Percentiles rank a stretch among this genome's conserved stretches.
phyloP scores from a whole-genome alignment of 2,329 filamentous ascomycete genomes.

The Didymellaceae sp. region DNA sequence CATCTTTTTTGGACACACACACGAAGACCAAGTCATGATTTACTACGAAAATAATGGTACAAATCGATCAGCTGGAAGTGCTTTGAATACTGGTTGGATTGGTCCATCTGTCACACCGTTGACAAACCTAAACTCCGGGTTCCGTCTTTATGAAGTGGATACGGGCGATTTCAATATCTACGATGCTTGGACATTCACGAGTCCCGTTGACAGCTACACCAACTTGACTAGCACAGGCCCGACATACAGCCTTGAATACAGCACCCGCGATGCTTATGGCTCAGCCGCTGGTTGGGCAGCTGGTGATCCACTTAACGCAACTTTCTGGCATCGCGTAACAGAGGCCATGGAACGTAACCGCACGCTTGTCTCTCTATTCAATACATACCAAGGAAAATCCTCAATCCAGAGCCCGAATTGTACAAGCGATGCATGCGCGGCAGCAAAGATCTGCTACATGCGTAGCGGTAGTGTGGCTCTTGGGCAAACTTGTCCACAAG shows the following conservation, averaged over 20 bases:
- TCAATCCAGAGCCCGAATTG: slow-evolving; percentile 1
- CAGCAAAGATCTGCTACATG: slow-evolving; percentile 8
- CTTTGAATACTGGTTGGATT: slow-evolving; percentile 1
- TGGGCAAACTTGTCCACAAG: slow-evolving; percentile 7
- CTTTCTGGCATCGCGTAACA: slow-evolving; percentile 6
- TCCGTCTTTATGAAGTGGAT: slow-evolving; percentile 10
- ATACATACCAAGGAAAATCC: slow-evolving; percentile 3
- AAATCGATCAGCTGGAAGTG: background rate
- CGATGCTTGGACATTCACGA: slow-evolving; percentile 7
- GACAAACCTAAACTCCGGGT: slow-evolving; percentile 4
- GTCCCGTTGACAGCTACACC: background rate
- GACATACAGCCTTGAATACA: slow-evolving; percentile 4
- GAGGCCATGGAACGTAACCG: slow-evolving; percentile 6
- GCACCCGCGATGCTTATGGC: slow-evolving; percentile 5
- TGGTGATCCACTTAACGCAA: slow-evolving; percentile 1
- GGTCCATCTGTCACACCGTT: slow-evolving; percentile 5
- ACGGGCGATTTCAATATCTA: slow-evolving; percentile 10
- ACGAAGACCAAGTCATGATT: slow-evolving; percentile 9
- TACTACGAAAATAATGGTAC: slow-evolving; percentile 10
- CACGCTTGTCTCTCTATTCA: slow-evolving; percentile 3
- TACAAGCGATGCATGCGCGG: slow-evolving; percentile 5
- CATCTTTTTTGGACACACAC: slow-evolving; percentile 8
- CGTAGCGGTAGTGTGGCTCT: slow-evolving; percentile 6
- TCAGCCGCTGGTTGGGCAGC: background rate
- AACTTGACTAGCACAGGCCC: slow-evolving; percentile 5